Conservation (phyloP, 2,329 filamentous ascomycete genomes). For the Talaromyces funiculosus region DNA sequence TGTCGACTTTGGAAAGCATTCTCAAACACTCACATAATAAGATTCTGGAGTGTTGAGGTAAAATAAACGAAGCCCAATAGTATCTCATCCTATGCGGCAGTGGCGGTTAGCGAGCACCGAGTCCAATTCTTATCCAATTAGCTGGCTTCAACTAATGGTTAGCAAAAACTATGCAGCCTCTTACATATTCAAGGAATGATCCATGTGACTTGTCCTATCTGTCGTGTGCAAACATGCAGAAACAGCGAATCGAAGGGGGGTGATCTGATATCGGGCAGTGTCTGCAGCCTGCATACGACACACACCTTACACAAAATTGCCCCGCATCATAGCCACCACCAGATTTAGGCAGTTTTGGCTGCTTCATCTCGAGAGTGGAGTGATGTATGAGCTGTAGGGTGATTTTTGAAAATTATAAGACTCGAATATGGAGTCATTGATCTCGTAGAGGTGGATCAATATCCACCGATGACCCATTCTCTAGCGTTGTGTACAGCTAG, state of each 20-base stretch:
- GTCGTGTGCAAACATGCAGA: not conserved
- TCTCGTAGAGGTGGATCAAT: not conserved
- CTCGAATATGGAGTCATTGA: not conserved
- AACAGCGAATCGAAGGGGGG: not conserved
- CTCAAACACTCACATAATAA: not conserved
- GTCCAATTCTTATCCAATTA: not conserved
- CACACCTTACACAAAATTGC: not conserved
- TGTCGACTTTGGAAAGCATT: too few relatives aligned
- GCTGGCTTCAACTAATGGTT: too few relatives aligned
- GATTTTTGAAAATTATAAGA: not conserved
- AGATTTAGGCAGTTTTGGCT: not conserved
- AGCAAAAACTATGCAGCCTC: not conserved
- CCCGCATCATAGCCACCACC: constrained; percentile 6
- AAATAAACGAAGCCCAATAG: not conserved
- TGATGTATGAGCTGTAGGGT: not conserved
- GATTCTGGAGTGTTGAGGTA: not conserved
- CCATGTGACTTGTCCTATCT: not conserved
- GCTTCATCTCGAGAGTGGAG: not conserved
- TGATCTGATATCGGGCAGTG: constrained; percentile 2
- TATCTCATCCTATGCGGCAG: not conserved
- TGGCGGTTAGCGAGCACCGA: not conserved
- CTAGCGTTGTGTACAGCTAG: not conserved
- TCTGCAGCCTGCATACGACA: not conserved
- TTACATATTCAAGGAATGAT: not conserved
- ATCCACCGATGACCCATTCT: not conserved